Conservation (phyloP, 2,329 filamentous ascomycete species). For the Polychaeton citri region DNA sequence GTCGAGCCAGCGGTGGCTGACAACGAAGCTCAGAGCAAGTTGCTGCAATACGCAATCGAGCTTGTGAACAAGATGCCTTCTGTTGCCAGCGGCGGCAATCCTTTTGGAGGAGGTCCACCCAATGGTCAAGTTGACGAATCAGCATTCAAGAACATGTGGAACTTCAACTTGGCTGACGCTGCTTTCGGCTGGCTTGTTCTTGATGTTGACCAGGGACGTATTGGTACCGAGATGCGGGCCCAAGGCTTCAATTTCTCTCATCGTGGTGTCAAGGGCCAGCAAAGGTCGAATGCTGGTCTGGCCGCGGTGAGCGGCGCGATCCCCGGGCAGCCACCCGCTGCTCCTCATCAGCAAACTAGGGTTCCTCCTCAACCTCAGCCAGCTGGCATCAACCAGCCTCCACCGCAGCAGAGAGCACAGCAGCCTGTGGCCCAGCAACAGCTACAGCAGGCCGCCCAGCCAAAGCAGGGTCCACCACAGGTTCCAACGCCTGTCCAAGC, state of each 20-base stretch:
- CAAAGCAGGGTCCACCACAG: slow-evolving; percentile 11
- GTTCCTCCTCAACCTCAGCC: slow-evolving; percentile 18
- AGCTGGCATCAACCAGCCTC: slow-evolving; percentile 8
- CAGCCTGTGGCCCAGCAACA: slow-evolving; percentile 12
- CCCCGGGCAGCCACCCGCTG: slow-evolving; percentile 17
- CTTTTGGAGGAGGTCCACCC: slow-evolving; percentile 75
- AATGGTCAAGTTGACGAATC: slow-evolving; percentile 88
- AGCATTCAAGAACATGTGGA: slow-evolving; percentile 99
- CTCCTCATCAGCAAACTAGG: slow-evolving; percentile 23
- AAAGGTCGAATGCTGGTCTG: slow-evolving; percentile 25
- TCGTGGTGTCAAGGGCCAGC: slow-evolving; percentile 60
- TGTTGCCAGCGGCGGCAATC: slow-evolving; percentile 88
- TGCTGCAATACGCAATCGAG: slow-evolving; percentile 79
- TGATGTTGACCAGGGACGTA: slow-evolving; percentile 88
- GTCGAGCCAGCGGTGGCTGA: slow-evolving; percentile 88
- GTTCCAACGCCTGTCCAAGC: slow-evolving; percentile 7
- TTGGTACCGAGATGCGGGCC: slow-evolving; percentile 95
- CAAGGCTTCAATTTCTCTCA: slow-evolving; percentile 99
- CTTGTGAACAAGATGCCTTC: slow-evolving; percentile 98
- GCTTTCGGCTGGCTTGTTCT: slow-evolving; percentile 93
- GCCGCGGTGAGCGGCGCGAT: slow-evolving; percentile 24
- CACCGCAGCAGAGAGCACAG: slow-evolving; percentile 14
- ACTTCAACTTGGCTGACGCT: slow-evolving; percentile 95
- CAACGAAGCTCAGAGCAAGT: slow-evolving; percentile 85
- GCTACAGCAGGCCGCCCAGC: slow-evolving; percentile 16